Base-by-base conservation (phyloP, 1,284 basidiomycete genomes). In the Violaceomyces palustris region DNA sequence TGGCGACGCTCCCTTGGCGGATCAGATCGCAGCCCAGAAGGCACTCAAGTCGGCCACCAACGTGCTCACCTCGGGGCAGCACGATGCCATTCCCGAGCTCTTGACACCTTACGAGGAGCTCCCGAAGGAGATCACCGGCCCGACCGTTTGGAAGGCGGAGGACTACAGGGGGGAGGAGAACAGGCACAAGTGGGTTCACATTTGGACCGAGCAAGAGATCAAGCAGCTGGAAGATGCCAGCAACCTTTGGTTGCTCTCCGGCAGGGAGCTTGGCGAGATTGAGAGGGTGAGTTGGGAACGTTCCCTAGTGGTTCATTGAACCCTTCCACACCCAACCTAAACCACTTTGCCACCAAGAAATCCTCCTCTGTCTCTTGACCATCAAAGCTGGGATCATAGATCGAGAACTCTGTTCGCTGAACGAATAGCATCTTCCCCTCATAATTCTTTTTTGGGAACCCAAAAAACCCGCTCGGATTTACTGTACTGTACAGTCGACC, bases 51-150 rank as follows among this genome's bases (percentile, higher is more conserved):
- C 61, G n/a, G 35, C 40, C 5, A 41, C 52, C 21, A 48, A 61
- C 27, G 58, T 67, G 33, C 61, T 68, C 21, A 68, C 66, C 11
- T 68, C 64, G 0, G 66, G 66, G 14, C 66, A 68, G 47, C 61
- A 68, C 50, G 66, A 68, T 21, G 55, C 51, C 27, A 46, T 54
- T 22, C 36, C 53, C 4, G 37, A 43, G 5, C 50, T 58, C 18
- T 34, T 68, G 17, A 62, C 55, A 3, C 65, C 74, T 0, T 76
- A 75, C 60, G 32, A 46, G 0, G 37, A 58, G 7, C 72, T 76
- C 40, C 75, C 75, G 14, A 65, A 66, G 47, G 39, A 72, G 32
- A 62, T 76, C 42, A 60, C 56, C 3, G 75, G 41, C 39, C 55
- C 31, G 5, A 65, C 63, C 2, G 52, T 68, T 3, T 68, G 65